phyloP scores from a whole-genome alignment of 2,329 filamentous ascomycete species.

The Stachybotrys echinatus region DNA sequence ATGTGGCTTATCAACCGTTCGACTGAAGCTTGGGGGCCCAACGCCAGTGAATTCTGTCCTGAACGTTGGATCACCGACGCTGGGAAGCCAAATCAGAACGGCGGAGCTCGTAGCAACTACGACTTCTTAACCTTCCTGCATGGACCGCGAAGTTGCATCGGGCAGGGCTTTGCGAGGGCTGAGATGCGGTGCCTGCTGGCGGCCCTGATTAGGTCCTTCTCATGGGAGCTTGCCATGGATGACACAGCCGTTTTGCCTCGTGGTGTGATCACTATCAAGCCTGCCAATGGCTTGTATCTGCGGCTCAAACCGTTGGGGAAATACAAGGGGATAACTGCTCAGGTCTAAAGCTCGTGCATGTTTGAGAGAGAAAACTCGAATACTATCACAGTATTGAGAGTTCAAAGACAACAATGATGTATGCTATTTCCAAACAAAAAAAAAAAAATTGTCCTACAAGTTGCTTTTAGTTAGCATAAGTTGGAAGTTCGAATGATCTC shows the following conservation, averaged over 20 bases:
- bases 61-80: conserved; percentile 57
- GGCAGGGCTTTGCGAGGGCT: conserved; percentile 64
- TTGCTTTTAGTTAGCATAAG: too few species aligned
- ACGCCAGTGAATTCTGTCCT: conserved; percentile 62
- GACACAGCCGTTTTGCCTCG: conserved; percentile 55
- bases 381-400: too few species aligned
- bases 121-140: conserved; percentile 75
- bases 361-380: too few species aligned
- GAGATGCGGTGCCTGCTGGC: conserved; percentile 73
- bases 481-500: too few species aligned
- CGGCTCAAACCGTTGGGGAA: conserved; percentile 27
- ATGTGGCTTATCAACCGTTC: conserved; percentile 58
- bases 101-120: conserved; percentile 65
- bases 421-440: too few species aligned
- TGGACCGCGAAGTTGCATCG: conserved; percentile 78
- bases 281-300: conserved; percentile 60
- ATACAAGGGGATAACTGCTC: too few species aligned
- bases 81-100: conserved; percentile 52
- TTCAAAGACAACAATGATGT: too few species aligned
- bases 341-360: too few species aligned
- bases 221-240: conserved; percentile 50
- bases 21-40: conserved; percentile 59
- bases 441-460: too few species aligned
- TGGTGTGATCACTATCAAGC: conserved; percentile 60
- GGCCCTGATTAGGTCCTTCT: conserved; percentile 59